Percentiles rank a stretch among this genome's conserved stretches.
phyloP scores from a whole-genome alignment of 345 rosid species.

The Jatropha curcas region DNA sequence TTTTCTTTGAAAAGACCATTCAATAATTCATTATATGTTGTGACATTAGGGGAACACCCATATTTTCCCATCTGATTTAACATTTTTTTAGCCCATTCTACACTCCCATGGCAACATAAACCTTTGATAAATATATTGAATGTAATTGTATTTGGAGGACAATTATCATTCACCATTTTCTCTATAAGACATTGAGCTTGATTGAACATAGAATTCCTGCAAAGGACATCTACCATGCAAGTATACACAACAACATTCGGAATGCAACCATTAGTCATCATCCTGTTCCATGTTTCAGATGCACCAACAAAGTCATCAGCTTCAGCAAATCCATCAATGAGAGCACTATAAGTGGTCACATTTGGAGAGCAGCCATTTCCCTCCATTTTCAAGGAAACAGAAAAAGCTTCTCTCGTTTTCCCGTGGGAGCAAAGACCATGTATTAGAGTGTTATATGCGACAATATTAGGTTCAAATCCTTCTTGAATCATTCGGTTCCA shows the following conservation, averaged over 20 bases:
- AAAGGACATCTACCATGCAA: slow-evolving; percentile 77
- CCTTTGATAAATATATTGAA: slow-evolving; percentile 69
- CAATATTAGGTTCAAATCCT: slow-evolving; percentile 52
- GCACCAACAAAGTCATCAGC: slow-evolving; percentile 56
- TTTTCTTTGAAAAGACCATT: slow-evolving; percentile 56
- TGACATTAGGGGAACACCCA: slow-evolving; percentile 55
- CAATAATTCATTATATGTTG: slow-evolving; percentile 68
- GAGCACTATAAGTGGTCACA: slow-evolving; percentile 61
- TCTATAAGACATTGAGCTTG: slow-evolving; percentile 64
- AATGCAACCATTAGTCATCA: slow-evolving; percentile 60
- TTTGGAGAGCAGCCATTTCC: slow-evolving; percentile 48
- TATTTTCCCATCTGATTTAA: slow-evolving; percentile 52
- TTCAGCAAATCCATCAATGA: slow-evolving; percentile 76
- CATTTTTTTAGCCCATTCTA: slow-evolving; percentile 58
- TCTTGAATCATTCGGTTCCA: slow-evolving; percentile 62
- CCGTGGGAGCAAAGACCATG: slow-evolving; percentile 66
- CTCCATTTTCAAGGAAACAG: slow-evolving; percentile 60
- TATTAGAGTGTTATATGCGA: slow-evolving; percentile 63
- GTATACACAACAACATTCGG: slow-evolving; percentile 85
- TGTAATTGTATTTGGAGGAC: slow-evolving; percentile 64
- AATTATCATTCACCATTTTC: slow-evolving; percentile 54
- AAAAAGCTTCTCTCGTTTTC: slow-evolving; percentile 51
- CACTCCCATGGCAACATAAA: slow-evolving; percentile 59
- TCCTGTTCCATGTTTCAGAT: slow-evolving; percentile 77
- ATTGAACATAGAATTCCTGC: slow-evolving; percentile 57